These are phyloP conservation scores for Kodamaea fungicola DNA, from an alignment of 1,139 yeast species.

Conservation along the genomic window DNA sequence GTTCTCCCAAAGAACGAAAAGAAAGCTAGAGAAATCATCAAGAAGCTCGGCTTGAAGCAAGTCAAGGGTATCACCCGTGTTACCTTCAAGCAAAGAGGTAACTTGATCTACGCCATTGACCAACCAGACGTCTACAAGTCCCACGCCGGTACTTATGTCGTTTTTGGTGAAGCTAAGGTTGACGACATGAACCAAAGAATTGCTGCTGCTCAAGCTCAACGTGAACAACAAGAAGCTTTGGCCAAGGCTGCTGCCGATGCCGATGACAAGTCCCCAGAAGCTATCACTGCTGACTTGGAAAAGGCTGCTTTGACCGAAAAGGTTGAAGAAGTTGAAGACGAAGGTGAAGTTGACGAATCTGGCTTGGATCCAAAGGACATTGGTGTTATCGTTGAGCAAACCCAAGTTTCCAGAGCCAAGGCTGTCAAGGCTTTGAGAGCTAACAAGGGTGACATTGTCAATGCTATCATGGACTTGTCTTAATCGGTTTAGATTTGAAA, in stretches of 20 bases:
- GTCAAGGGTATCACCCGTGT: slow-evolving; percentile 93
- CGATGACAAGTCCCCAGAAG: slow-evolving; percentile 60
- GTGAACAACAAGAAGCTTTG: slow-evolving; percentile 59
- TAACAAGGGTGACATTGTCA: slow-evolving; percentile 92
- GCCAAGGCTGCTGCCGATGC: slow-evolving; percentile 46
- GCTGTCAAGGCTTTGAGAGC: slow-evolving; percentile 88
- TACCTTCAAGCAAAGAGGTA: slow-evolving; percentile 92
- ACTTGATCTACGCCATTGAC: slow-evolving; percentile 89
- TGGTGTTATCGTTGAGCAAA: slow-evolving; percentile 82
- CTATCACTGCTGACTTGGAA: slow-evolving; percentile 88
- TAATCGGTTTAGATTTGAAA: slow-evolving; percentile 13
- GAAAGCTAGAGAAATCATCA: slow-evolving; percentile 90
- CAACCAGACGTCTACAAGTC: slow-evolving; percentile 94
- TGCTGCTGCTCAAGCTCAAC: slow-evolving; percentile 55
- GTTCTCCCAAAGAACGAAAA: slow-evolving; percentile 88
- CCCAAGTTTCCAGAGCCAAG: slow-evolving; percentile 81
- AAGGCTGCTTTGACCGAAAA: slow-evolving; percentile 62
- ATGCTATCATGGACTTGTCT: slow-evolving; percentile 89
- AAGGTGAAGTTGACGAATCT: slow-evolving; percentile 69
- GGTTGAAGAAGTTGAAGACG: slow-evolving; percentile 47
- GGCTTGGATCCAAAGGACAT: slow-evolving; percentile 80
- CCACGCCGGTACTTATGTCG: slow-evolving; percentile 91
- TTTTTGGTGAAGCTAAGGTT: slow-evolving; percentile 96
- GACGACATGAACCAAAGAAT: slow-evolving; percentile 85
- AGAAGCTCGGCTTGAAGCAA: slow-evolving; percentile 88